Base-by-base conservation (phyloP, 768 basidiomycete genomes). In the Suillus spraguei region DNA sequence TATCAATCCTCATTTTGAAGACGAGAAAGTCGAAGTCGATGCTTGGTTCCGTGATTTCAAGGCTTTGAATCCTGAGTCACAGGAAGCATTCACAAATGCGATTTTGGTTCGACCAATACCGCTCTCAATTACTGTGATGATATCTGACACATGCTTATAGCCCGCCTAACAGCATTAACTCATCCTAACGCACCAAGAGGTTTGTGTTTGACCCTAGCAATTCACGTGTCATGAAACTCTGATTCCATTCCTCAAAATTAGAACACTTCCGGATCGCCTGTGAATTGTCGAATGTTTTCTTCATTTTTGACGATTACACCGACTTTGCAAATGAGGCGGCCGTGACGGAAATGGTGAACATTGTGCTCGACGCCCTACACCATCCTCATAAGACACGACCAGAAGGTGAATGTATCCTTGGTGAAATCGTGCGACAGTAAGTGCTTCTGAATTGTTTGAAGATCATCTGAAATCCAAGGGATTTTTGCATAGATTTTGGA, bases 31-130 rank as follows among this genome's bases (percentile, higher is more conserved):
- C 1, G 76, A 76, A 58, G 78, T 80, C 1, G 66, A 73, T 5
- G 73, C 69, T 5, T 83, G 81, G 82, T 67, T 74, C 46, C 72
- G 74, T 41, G 60, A 65, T 10, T 81, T 80, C 67, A 69, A 74
- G 5, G 73, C 78, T 0, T 78, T 83, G 63, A 65, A 63, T 4
- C 67, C 72, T 2, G 68, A 71, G 17, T 69, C 79, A 0, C 80
- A 82, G 62, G 67, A 63, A 11, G 77, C 74, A n/a, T 53, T 75
- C 42, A 78, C 39, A 41, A 17, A 17, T 16, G 39, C 5, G 39
- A 41, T 7, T 17, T 17, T 41, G 39, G 39, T 41, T 0, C 16
- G 39, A 41, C 16, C 16, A 17, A 41, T 41, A 1, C 7, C 14
- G 16, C 39, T 14, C 16, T 41, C 5, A 0, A 17, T 41, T 41